Percentiles rank a stretch among this genome's conserved stretches.
Conservation (phyloP, 2,329 filamentous ascomycete genomes). For the Aspergillus pseudoglaucus region DNA sequence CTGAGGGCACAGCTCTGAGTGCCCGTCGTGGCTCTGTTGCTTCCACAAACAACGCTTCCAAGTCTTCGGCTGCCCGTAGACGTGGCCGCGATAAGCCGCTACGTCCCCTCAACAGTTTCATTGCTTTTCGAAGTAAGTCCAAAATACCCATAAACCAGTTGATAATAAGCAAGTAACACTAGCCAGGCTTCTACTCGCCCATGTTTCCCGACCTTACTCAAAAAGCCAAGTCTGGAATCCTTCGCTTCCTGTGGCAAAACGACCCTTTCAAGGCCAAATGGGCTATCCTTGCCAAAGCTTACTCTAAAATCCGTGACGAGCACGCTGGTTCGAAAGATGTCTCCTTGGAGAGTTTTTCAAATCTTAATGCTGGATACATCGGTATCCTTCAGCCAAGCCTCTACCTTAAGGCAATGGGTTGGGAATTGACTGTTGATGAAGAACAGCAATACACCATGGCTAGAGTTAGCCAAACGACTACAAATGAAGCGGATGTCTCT, state of each 20-base stretch:
- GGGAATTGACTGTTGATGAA: slow-evolving; percentile 33
- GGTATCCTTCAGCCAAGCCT: slow-evolving; percentile 39
- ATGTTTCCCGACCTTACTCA: slow-evolving; percentile 45
- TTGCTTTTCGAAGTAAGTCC: slow-evolving; percentile 32
- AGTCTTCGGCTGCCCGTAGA: slow-evolving; percentile 11
- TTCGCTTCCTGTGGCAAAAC: slow-evolving; percentile 45
- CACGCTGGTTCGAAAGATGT: slow-evolving; percentile 38
- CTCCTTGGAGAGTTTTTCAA: slow-evolving; percentile 44
- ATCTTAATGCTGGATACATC: slow-evolving; percentile 41
- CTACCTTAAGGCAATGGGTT: slow-evolving; percentile 45
- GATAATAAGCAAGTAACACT: background rate
- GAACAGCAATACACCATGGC: slow-evolving; percentile 20
- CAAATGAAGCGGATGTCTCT: slow-evolving; percentile 15
- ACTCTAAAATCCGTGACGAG: slow-evolving; percentile 49
- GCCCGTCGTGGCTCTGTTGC: slow-evolving; percentile 3
- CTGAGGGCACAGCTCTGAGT: slow-evolving; percentile 1
- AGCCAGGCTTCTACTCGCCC: slow-evolving; percentile 42
- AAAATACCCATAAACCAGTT: background rate
- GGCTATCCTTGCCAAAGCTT: slow-evolving; percentile 50
- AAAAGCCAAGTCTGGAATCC: slow-evolving; percentile 47
- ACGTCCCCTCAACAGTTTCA: slow-evolving; percentile 33
- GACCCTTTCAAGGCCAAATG: slow-evolving; percentile 48
- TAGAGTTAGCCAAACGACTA: slow-evolving; percentile 9
- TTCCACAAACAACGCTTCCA: slow-evolving; percentile 4
- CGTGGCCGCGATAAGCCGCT: slow-evolving; percentile 15